phyloP scores from a whole-genome alignment of 2,329 filamentous ascomycete species.

The Colletotrichum spinosum region DNA sequence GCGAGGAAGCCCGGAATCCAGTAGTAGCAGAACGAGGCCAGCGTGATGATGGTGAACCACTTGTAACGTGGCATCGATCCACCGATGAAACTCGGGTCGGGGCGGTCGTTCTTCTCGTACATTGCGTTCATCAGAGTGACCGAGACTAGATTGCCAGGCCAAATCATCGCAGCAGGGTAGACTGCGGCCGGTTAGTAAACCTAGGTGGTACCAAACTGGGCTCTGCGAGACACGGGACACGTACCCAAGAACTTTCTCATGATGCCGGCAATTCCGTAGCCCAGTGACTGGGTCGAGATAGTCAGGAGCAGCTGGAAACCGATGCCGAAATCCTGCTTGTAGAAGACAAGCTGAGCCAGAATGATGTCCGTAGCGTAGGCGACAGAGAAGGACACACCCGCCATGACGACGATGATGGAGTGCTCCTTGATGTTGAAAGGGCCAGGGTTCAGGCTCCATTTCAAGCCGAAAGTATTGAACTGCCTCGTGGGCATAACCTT shows the following conservation, averaged over 20 bases:
- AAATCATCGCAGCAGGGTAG: slow-evolving; percentile 79
- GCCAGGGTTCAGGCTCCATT: slow-evolving; percentile 72
- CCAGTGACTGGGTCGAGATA: slow-evolving; percentile 76
- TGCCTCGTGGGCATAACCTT: slow-evolving; percentile 61
- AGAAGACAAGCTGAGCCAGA: slow-evolving; percentile 77
- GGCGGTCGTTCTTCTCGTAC: slow-evolving; percentile 69
- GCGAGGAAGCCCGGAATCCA: slow-evolving; percentile 78
- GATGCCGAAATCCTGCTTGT: slow-evolving; percentile 76
- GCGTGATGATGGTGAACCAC: slow-evolving; percentile 71
- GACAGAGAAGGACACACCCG: slow-evolving; percentile 75
- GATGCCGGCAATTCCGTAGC: slow-evolving; percentile 77
- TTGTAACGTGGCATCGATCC: slow-evolving; percentile 74
- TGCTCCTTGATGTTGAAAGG: slow-evolving; percentile 80
- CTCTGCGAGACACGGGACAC: slow-evolving; percentile 32
- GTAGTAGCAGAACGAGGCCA: slow-evolving; percentile 72
- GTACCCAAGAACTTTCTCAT: slow-evolving; percentile 72
- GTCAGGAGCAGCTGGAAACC: slow-evolving; percentile 74
- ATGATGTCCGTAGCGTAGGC: slow-evolving; percentile 82
- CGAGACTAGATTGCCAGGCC: slow-evolving; percentile 75
- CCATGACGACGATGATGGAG: slow-evolving; percentile 76
- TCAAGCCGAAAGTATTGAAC: slow-evolving; percentile 64
- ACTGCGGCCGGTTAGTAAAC: slow-evolving; percentile 48
- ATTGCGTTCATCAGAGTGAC: slow-evolving; percentile 78
- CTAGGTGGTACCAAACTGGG: background rate
- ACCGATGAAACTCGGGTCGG: slow-evolving; percentile 66